Conservation (phyloP, 164 flowering plant species). For the Magnolia sinica region DNA sequence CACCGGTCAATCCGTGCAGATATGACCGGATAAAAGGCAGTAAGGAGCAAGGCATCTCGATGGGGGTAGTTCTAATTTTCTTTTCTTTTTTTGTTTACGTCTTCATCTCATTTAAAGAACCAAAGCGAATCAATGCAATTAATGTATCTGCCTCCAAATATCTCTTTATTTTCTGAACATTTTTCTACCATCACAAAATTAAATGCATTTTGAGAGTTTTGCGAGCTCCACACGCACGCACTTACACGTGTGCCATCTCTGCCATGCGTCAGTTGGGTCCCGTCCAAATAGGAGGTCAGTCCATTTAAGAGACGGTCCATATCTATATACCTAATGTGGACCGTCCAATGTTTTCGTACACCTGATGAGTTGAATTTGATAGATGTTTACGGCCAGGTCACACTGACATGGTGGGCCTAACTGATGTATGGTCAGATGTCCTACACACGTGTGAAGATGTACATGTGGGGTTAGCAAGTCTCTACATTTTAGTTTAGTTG, state of each 20-base stretch:
- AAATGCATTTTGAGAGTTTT: not conserved
- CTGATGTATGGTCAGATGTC: too few relatives aligned
- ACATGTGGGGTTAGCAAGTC: too few relatives aligned
- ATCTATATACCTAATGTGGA: too few relatives aligned
- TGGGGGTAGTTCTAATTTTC: not conserved
- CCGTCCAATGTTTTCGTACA: too few relatives aligned
- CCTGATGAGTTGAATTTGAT: too few relatives aligned
- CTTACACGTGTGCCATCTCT: not conserved
- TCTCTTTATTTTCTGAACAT: not conserved
- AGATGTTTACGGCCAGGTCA: too few relatives aligned
- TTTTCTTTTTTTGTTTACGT: not conserved
- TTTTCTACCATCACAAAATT: not conserved
- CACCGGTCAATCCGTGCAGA: not conserved
- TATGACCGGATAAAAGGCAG: too few relatives aligned
- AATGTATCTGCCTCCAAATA: slow-evolving; percentile 44
- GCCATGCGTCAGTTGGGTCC: not conserved
- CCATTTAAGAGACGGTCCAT: not conserved
- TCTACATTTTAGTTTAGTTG: too few relatives aligned
- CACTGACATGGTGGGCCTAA: too few relatives aligned
- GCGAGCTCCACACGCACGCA: not conserved
- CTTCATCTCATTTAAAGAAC: slow-evolving; percentile 25
- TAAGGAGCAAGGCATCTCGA: not conserved
- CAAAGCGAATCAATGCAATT: slow-evolving; percentile 39
- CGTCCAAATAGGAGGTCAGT: not conserved
- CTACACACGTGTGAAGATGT: too few relatives aligned